Conservation (phyloP, 2,329 filamentous ascomycete species). For the Sporothrix euskadiensis region DNA sequence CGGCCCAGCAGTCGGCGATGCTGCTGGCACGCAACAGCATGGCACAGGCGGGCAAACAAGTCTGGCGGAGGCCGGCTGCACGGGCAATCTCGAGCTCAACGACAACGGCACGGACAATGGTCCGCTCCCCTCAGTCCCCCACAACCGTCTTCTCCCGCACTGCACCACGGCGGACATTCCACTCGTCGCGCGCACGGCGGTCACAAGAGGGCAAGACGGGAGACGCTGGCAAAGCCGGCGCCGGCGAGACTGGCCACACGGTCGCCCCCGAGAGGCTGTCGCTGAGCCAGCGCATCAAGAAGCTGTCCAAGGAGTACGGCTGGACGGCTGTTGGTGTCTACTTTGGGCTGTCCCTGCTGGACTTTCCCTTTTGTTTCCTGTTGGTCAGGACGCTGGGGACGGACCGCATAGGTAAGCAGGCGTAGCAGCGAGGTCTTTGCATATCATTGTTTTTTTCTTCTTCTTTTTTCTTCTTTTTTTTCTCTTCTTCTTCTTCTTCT, state of each 20-base stretch:
- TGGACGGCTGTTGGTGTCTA: slow-evolving; percentile 95
- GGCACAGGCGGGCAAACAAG: not conserved
- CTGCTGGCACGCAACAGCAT: not conserved
- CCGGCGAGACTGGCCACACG: not conserved
- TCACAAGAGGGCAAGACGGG: slow-evolving; percentile 31
- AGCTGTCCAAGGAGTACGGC: slow-evolving; percentile 87
- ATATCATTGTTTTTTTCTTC: not conserved
- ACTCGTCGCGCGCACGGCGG: slow-evolving; percentile 36
- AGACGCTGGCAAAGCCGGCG: not conserved
- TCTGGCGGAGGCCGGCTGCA: not conserved
- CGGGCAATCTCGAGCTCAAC: not conserved
- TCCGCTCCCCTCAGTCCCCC: not conserved
- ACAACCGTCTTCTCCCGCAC: not conserved
- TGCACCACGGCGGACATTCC: slow-evolving; percentile 37
- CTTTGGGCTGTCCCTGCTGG: slow-evolving; percentile 74
- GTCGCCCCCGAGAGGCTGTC: slow-evolving; percentile 45
- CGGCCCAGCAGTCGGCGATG: slow-evolving; percentile 5
- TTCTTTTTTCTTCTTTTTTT: not conserved
- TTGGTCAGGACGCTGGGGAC: slow-evolving; percentile 80
- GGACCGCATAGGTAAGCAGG: slow-evolving; percentile 72
- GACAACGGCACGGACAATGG: not conserved
- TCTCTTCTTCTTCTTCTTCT: no score
- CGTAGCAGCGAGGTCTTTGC: no score
- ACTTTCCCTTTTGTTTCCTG: slow-evolving; percentile 94
- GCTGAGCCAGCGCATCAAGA: slow-evolving; percentile 72